Base-by-base conservation (phyloP, 805 yeast species). In the Debaryomyces maramus region DNA sequence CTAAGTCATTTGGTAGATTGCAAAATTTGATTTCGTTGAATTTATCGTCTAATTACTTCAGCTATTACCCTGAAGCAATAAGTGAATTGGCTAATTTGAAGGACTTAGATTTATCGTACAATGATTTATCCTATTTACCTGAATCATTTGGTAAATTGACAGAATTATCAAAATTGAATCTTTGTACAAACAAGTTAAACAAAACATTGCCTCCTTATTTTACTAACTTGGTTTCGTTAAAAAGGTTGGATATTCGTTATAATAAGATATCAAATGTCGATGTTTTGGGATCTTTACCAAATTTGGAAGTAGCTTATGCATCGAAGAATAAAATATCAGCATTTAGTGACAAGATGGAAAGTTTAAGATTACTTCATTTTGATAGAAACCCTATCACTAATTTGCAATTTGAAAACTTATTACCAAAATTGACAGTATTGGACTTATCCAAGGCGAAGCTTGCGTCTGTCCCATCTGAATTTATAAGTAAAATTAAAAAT, bases 331-430 rank as follows among this genome's bases (percentile, higher is more conserved):
- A 77, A 44, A 82, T 89, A 10, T 80, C 95, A 0, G 76, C 77
- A 11, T 84, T 87, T 56, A 77, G 78, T 40, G 83, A 80, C 55
- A 65, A 74, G 34, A 75, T 87, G 52, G 76, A 77, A 22, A 76
- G 76, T 37, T 65, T 90, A 50, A 77, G 85, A 53, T 75, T 83
- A 11, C 69, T 90, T 29, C 85, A 83, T 53, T 68, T 89, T 34
- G 89, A 85, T 55, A 78, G 85, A 55, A 90, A 89, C 58, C 97
- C 97, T 4, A 78, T 89, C 40, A 88, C 96, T 0, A 73, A 77
- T 41, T 73, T 87, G 46, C 69, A 69, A 20, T 75, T 81, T 45
- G 65, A 63, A 26, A 78, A 77, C 23, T 59, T 72, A 16, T 77
- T 87, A 58, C 69, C 72, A 8, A 73, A 78, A 45, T 69, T 89